Base-by-base conservation (phyloP, 2,329 filamentous ascomycete species). In the Tolypocladium capitatum region DNA sequence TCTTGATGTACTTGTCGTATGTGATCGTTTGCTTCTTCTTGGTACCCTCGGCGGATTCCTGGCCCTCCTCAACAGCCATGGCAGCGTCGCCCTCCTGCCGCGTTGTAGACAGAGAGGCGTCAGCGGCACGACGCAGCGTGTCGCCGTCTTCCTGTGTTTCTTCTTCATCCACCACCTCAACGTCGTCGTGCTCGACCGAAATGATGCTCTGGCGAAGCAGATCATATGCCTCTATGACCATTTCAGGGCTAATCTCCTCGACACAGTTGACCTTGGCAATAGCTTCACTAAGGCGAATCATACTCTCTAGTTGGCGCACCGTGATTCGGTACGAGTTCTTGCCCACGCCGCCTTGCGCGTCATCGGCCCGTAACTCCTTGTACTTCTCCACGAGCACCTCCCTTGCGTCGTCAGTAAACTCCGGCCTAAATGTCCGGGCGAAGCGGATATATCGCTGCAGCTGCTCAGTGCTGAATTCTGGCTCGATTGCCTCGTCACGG, bases 221-320 rank as follows among this genome's bases (percentile, higher is more conserved):
- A 57, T 92, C 88, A 65, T 84, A 97, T 0, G 91, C 92, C 67
- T 98, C 92, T 36, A 84, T 77, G 16, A 98, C 92, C 67, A 97
- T 94, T 0, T 79, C 78, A 1, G 85, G 76, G 0, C 81, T 82
- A 51, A 98, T 85, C 53, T 96, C 89, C 58, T 91, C 86, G 14
- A 95, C 88, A 62, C 92, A 98, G 63, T 95, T 97, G 49, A 89
- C 88, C 68, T 97, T 97, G 49, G 92, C 92, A 55, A 98, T 96
- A n/a, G 92, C 92, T 66, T 98, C 92, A 47, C 85, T 91, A 48
- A 98, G 72, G 53, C 92, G 88, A 55, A 98, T 97, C 76, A 98
- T 82, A 61, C 84, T 91, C 68, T 98, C 92, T 2, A 98, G 75
- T 66, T 98, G 92, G 61, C 92, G 81, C 45, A 98, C 92, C 0